Percentiles rank a stretch among this genome's conserved stretches.
phyloP scores from a whole-genome alignment of 495 filamentous ascomycete species.

The Astrothelium subdiscretum region DNA sequence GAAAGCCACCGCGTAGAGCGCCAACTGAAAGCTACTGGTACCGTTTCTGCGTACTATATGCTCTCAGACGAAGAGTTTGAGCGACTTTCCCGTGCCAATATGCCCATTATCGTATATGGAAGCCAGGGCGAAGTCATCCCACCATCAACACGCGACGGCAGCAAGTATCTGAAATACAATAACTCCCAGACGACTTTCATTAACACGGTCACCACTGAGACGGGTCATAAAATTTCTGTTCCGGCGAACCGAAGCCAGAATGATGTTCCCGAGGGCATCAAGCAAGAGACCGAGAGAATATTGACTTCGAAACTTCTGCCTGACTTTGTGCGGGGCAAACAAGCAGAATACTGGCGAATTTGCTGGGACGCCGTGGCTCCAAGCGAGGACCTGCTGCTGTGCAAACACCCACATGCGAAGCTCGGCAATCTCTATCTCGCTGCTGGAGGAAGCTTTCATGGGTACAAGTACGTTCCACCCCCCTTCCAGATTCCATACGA shows the following conservation, averaged over 20 bases:
- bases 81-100: not conserved
- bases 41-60: not conserved
- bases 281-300: not conserved
- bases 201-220: slow-evolving; percentile 5
- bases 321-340: not conserved
- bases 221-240: slow-evolving; percentile 2
- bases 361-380: slow-evolving; percentile 25
- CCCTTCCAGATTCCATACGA: not conserved
- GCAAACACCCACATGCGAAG: slow-evolving; percentile 15
- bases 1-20: not conserved
- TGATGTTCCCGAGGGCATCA: slow-evolving; percentile 3
- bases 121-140: slow-evolving; percentile 4
- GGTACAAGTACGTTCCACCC: slow-evolving; percentile 34
- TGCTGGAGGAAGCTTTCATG: slow-evolving; percentile 40
- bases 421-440: slow-evolving; percentile 34
- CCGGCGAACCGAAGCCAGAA: slow-evolving; percentile 1
- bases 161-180: slow-evolving; percentile 4
- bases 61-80: slow-evolving; percentile 2
- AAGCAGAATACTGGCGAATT: slow-evolving; percentile 6
- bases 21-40: slow-evolving; percentile 10
- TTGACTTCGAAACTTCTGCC: slow-evolving; percentile 2
- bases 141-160: not conserved
- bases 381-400: slow-evolving; percentile 22
- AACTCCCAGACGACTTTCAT: slow-evolving; percentile 4
- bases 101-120: slow-evolving; percentile 7